Conservation (phyloP, 2,329 filamentous ascomycete genomes). For the Neofusicoccum laricinum region DNA sequence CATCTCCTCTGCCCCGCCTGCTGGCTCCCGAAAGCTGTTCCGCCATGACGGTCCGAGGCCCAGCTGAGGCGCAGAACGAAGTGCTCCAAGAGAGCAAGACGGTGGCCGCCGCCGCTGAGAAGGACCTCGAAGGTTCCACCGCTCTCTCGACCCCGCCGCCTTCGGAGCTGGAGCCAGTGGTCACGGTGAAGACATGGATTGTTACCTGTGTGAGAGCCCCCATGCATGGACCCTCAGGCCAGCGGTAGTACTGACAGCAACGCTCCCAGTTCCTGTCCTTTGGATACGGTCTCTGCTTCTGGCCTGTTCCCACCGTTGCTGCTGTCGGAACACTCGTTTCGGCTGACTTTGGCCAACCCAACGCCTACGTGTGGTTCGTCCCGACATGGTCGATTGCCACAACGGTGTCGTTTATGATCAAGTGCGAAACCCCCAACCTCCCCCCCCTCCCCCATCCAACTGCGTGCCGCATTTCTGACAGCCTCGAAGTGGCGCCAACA, state of each 20-base stretch:
- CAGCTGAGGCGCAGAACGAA: neutral
- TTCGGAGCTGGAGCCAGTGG: neutral
- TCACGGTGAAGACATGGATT: slow-evolving; percentile 8
- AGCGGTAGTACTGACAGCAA: too few relatives aligned
- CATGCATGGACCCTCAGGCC: neutral
- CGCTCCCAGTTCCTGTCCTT: slow-evolving; percentile 23
- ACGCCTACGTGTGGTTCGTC: slow-evolving; percentile 23
- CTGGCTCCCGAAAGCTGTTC: neutral
- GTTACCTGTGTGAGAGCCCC: neutral
- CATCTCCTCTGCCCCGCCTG: neutral
- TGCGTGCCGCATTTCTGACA: too few relatives aligned
- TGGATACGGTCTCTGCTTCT: slow-evolving; percentile 29
- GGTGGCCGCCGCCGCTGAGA: neutral
- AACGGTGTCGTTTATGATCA: slow-evolving; percentile 21
- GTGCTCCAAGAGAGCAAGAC: neutral
- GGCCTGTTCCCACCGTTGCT: slow-evolving; percentile 28
- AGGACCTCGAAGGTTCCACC: neutral
- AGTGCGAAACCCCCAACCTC: slow-evolving; percentile 2
- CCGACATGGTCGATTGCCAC: slow-evolving; percentile 23
- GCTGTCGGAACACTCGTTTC: slow-evolving; percentile 21
- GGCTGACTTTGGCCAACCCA: neutral
- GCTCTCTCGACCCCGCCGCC: neutral
- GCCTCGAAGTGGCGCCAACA: slow-evolving; percentile 36
- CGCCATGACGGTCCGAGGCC: neutral
- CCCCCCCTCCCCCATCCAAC: too few relatives aligned